Conservation (phyloP, 352 stramenopile species). For the Phytophthora brassicae region DNA sequence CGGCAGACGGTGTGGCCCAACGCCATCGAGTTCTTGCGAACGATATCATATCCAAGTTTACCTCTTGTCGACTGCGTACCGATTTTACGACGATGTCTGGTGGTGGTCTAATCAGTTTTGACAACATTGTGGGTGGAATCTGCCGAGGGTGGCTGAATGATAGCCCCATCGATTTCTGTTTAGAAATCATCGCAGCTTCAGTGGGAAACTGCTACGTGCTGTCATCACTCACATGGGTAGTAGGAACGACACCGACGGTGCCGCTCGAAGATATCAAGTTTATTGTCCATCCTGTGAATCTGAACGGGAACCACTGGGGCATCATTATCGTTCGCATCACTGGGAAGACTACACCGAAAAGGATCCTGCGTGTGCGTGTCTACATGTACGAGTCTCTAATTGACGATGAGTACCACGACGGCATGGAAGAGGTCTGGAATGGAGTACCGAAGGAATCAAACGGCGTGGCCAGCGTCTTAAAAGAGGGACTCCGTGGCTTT, state of each 20-base stretch:
- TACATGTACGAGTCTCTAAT: constrained; percentile 11
- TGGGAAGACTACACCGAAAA: too few species aligned
- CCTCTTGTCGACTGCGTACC: background rate
- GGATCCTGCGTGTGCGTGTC: background rate
- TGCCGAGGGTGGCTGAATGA: constrained; percentile 1
- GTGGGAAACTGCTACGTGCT: background rate
- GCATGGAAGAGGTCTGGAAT: constrained; percentile 3
- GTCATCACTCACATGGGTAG: background rate
- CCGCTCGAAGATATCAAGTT: too few species aligned
- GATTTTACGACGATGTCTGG: constrained; percentile 1
- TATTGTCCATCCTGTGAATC: constrained; percentile 1
- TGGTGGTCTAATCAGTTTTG: background rate
- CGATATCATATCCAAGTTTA: constrained; percentile 9
- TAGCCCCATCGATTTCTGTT: constrained; percentile 16
- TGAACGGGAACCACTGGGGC: too few species aligned
- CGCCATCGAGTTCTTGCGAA: constrained; percentile 2
- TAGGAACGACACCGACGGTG: too few species aligned
- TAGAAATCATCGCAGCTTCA: background rate
- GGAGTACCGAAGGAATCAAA: background rate
- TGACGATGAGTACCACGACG: constrained; percentile 5
- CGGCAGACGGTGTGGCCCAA: background rate
- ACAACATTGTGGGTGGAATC: constrained; percentile 9
- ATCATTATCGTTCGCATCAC: constrained; percentile 6
- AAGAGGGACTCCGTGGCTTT: constrained; percentile 6
- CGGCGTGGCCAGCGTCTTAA: background rate